phyloP scores from a whole-genome alignment of 768 basidiomycete genomes.

The Saitozyma podzolica region DNA sequence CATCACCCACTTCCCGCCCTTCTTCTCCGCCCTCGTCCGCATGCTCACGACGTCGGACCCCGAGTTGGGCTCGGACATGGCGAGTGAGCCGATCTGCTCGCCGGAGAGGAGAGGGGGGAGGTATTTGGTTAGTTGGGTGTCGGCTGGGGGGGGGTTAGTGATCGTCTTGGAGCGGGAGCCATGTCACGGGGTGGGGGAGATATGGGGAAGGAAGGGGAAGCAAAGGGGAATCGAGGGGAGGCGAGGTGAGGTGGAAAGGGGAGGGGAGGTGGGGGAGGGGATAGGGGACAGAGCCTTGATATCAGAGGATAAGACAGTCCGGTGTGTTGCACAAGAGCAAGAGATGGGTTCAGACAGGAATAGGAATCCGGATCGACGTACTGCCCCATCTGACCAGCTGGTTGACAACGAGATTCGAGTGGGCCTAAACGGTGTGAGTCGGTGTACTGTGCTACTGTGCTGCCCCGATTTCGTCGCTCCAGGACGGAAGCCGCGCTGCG shows the following conservation, averaged over 20 bases:
- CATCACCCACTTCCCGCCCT: slow-evolving; percentile 50
- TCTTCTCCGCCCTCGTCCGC: slow-evolving; percentile 76
- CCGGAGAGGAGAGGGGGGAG: slow-evolving; percentile 78
- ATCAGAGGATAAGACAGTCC: background rate
- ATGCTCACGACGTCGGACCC: slow-evolving; percentile 97
- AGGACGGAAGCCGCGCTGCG: too few species aligned
- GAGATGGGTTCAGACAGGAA: background rate
- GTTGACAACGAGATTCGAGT: slow-evolving; percentile 48
- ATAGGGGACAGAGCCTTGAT: background rate
- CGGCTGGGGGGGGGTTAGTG: slow-evolving; percentile 14
- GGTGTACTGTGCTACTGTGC: background rate
- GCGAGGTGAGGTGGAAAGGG: too few species aligned
- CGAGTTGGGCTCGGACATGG: slow-evolving; percentile 90
- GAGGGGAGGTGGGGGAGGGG: too few species aligned
- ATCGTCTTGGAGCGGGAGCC: background rate
- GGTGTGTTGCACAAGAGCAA: background rate
- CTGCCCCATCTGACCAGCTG: slow-evolving; percentile 45
- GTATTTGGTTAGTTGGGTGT: slow-evolving; percentile 77
- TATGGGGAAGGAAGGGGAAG: background rate
- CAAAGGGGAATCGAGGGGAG: too few species aligned
- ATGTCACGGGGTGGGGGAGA: background rate
- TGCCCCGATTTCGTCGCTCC: too few species aligned
- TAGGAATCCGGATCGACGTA: slow-evolving; percentile 9
- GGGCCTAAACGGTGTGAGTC: slow-evolving; percentile 25
- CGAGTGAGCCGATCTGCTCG: slow-evolving; percentile 73